Percentiles rank a stretch among this genome's conserved stretches.
Conservation (phyloP, 148 eudicot species). For the Rhododendron kiyosumense region DNA sequence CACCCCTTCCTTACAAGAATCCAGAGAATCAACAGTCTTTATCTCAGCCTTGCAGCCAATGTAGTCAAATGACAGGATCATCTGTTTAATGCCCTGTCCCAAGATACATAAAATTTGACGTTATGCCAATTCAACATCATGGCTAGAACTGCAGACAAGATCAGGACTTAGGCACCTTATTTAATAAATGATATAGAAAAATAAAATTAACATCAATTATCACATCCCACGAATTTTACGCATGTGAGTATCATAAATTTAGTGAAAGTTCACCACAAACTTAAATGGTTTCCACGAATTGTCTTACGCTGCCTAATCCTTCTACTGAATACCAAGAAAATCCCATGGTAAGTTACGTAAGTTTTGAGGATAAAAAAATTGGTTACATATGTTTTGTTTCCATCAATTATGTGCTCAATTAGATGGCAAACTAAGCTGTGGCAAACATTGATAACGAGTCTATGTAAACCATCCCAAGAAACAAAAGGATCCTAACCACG, state of each 20-base stretch:
- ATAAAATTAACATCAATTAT: background rate
- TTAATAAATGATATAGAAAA: background rate
- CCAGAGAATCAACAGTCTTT: slow-evolving; percentile 51
- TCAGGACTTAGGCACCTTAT: background rate
- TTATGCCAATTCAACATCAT: background rate
- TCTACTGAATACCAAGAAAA: background rate
- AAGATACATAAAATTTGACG: background rate
- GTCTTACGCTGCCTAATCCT: background rate
- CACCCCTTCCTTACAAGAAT: slow-evolving; percentile 43
- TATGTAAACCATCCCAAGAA: background rate
- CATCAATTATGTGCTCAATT: background rate
- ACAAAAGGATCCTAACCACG: background rate
- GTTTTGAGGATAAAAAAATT: background rate
- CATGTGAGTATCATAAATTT: background rate
- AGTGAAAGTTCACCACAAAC: background rate
- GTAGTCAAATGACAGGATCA: slow-evolving; percentile 37
- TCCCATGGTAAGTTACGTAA: background rate
- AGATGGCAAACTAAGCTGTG: background rate
- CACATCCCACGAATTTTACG: background rate
- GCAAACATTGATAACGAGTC: background rate
- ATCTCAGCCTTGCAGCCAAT: slow-evolving; percentile 37
- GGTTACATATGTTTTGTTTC: background rate
- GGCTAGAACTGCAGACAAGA: background rate
- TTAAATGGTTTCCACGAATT: background rate
- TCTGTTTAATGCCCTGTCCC: slow-evolving; percentile 54